Conservation (phyloP, 768 basidiomycete species). For the Peribolospora baueri region DNA sequence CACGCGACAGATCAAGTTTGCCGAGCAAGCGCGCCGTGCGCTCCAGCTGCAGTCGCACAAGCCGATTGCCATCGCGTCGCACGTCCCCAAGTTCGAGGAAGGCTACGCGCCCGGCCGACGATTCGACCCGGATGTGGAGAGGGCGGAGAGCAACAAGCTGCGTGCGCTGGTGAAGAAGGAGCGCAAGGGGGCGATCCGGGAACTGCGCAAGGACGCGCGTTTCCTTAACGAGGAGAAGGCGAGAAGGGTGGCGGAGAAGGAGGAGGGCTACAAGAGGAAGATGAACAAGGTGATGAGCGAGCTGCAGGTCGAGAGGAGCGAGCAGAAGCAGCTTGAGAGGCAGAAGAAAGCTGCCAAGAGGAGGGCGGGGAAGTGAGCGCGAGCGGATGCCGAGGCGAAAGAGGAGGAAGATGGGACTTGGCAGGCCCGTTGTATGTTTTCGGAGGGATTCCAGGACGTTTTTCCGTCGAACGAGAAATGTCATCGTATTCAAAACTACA, state of each 20-base stretch:
- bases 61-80: slow-evolving; percentile 80
- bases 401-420: neutral
- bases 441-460: too few species aligned
- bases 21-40: slow-evolving; percentile 44
- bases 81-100: slow-evolving; percentile 75
- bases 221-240: slow-evolving; percentile 79
- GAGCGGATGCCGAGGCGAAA: neutral
- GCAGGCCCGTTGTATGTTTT: too few species aligned
- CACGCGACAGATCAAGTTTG: slow-evolving; percentile 43
- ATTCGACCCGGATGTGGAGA: slow-evolving; percentile 78
- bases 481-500: too few species aligned
- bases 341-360: slow-evolving; percentile 54
- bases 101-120: slow-evolving; percentile 20
- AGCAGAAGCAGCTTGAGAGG: slow-evolving; percentile 77
- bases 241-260: slow-evolving; percentile 63
- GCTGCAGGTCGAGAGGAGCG: slow-evolving; percentile 63
- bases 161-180: slow-evolving; percentile 81
- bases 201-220: slow-evolving; percentile 77
- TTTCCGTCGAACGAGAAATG: too few species aligned
- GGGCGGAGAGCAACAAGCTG: slow-evolving; percentile 64
- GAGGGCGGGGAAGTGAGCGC: slow-evolving; percentile 33
- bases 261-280: slow-evolving; percentile 43
- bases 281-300: slow-evolving; percentile 47
- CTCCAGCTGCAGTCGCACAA: slow-evolving; percentile 76
- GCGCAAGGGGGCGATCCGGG: slow-evolving; percentile 83